Evolutionary conservation across 768 basidiomycete genomes (phyloP).

Genomic region (Boletus rubescentipes): DNA sequence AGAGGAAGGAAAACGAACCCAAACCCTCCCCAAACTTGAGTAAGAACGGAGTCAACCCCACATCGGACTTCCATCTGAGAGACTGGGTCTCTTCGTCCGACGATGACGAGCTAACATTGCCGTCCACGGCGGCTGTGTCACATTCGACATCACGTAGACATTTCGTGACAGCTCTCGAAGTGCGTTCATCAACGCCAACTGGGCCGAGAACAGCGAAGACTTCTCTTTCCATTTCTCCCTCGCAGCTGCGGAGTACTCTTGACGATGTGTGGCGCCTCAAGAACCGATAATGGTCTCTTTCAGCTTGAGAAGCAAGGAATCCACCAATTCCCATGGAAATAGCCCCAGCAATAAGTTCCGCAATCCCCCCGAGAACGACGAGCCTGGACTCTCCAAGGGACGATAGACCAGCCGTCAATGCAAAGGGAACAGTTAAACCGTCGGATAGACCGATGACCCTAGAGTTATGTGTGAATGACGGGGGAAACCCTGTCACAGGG

Average conservation of each 20-base stretch:
- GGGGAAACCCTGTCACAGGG: not conserved
- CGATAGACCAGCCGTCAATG: conserved; percentile 84
- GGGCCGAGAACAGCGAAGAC: conserved; percentile 85
- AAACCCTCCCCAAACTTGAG: conserved; percentile 95
- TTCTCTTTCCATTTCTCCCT: conserved; percentile 95
- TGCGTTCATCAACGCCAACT: conserved; percentile 82
- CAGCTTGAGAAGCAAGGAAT: conserved; percentile 95
- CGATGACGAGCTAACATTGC: conserved; percentile 12
- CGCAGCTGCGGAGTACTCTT: conserved; percentile 86
- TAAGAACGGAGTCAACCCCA: conserved; percentile 90
- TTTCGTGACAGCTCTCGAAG: conserved; percentile 76
- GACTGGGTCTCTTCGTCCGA: conserved; percentile 56
- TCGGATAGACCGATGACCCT: conserved; percentile 91
- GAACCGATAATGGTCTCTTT: conserved; percentile 92
- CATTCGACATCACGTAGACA: conserved; percentile 69
- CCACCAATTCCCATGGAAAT: conserved; percentile 99
- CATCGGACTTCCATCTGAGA: conserved; percentile 68
- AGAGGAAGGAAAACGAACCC: conserved; percentile 45
- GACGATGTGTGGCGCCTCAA: conserved; percentile 69
- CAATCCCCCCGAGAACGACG: conserved; percentile 93
- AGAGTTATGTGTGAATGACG: conserved; percentile 7
- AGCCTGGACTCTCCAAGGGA: conserved; percentile 85
- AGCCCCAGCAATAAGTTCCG: conserved; percentile 94
- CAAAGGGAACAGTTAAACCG: conserved; percentile 90
- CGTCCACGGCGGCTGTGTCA: conserved; percentile 28